Percentiles rank a stretch among this genome's conserved stretches.
Conservation (phyloP, 768 basidiomycete genomes). For the Trametes gibbosa region DNA sequence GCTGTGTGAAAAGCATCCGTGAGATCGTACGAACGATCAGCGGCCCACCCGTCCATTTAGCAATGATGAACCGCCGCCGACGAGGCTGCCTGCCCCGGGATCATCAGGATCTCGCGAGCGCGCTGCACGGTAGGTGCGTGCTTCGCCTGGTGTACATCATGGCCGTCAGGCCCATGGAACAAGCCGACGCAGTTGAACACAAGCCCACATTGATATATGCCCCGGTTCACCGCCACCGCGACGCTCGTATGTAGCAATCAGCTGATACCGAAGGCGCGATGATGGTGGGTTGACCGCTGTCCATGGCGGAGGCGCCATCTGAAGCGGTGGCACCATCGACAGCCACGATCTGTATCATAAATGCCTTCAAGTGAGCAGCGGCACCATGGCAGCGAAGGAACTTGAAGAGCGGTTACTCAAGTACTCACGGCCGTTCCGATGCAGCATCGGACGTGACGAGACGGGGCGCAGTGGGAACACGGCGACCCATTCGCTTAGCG, state of each 20-base stretch:
- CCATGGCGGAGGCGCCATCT: neutral
- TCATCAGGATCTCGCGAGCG: neutral
- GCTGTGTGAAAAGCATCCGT: neutral
- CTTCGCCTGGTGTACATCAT: neutral
- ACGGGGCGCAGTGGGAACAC: neutral
- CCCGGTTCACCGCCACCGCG: too few relatives aligned
- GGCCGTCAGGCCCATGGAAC: neutral
- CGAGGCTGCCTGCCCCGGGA: neutral
- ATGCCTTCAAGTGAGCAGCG: neutral
- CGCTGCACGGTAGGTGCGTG: neutral
- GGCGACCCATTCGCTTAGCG: neutral
- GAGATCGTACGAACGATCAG: neutral
- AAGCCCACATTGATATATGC: neutral
- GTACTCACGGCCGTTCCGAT: slow-evolving; percentile 2
- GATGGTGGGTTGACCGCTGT: neutral
- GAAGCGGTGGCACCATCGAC: neutral
- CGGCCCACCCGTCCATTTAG: neutral
- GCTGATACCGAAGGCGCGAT: neutral
- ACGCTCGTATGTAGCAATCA: too few relatives aligned
- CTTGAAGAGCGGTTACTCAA: neutral
- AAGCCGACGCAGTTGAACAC: neutral
- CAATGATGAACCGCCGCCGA: slow-evolving; percentile 3
- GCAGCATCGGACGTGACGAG: neutral
- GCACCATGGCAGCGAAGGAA: neutral
- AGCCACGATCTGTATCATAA: neutral